Base-by-base conservation (phyloP, 441 rosid species). In the Biscutella auriculata region DNA sequence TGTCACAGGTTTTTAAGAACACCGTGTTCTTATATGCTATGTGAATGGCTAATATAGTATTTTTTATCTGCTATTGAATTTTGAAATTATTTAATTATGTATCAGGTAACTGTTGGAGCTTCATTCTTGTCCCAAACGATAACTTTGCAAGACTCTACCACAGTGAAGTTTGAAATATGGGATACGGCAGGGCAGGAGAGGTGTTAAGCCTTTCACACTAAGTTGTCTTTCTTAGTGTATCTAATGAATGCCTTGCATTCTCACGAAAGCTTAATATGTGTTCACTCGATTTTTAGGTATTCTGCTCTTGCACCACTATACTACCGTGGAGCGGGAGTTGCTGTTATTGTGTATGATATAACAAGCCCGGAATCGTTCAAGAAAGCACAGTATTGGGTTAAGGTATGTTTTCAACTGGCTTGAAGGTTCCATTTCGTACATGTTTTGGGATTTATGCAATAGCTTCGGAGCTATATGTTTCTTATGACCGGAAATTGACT, bases 121-220 rank as follows among this genome's bases (percentile, higher is more conserved):
- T 92, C 98, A 1, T 92, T 92, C 77, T 70, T 92, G 76, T 92
- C 97, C 33, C 98, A 92, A 71, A 92, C 98, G 26, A 82, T 92
- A 73, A 88, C 98, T 33, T 76, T 92, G 80, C 97, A 88, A 77
- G 98, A 92, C 74, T 92, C 95, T 60, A 92, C 98, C 25, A 88
- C 95, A 3, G 87, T 92, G 39, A 92, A 92, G 77, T 88, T 92
- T 80, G 98, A 92, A 76, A 92, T 92, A 74, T 92, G 98, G 98
- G 98, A 88, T 65, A 92, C 98, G 56, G 97, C 97, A 48, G 97
- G 98, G 28, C 98, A 92, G 67, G 98, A 92, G 76, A 86, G 98
- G 98, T 92, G 81, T 49, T 61, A 21, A 32, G 10, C 12, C 47
- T 11, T 52, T 4, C 45, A 46, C 13, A 12, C 5, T 44, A 36